phyloP scores from a whole-genome alignment of 2,329 filamentous ascomycete species.

The Nemania sp. region DNA sequence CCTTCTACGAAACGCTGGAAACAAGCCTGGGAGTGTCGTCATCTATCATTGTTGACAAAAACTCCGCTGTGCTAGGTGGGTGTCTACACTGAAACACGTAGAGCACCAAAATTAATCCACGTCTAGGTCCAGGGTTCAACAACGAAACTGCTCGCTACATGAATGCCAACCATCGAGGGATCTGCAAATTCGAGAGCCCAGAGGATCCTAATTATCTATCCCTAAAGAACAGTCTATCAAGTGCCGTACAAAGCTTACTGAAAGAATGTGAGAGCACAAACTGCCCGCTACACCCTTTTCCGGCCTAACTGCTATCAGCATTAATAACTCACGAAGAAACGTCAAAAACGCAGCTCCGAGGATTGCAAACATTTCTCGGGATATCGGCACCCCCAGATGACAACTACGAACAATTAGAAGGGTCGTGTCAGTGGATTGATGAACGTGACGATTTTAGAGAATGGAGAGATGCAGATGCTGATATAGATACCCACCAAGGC shows the following conservation, averaged over 20 bases:
- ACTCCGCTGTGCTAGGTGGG: too few species aligned
- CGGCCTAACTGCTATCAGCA: too few species aligned
- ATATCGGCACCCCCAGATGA: too few species aligned
- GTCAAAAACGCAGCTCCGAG: too few species aligned
- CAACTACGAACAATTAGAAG: slow-evolving; percentile 35
- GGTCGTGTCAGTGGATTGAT: slow-evolving; percentile 41
- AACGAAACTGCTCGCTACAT: slow-evolving; percentile 36
- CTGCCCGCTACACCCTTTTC: too few species aligned
- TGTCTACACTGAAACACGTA: too few species aligned
- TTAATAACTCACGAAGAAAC: too few species aligned
- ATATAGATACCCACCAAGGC: background rate
- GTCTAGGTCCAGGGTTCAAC: slow-evolving; percentile 18
- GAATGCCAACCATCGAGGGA: slow-evolving; percentile 39
- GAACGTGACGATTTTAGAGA: slow-evolving; percentile 34
- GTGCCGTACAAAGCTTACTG: slow-evolving; percentile 28
- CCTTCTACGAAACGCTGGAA: slow-evolving; percentile 43
- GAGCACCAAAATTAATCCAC: too few species aligned
- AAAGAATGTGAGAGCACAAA: too few species aligned
- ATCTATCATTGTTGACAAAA: too few species aligned
- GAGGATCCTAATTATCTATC: slow-evolving; percentile 37
- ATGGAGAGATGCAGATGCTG: slow-evolving; percentile 30
- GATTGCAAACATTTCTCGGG: too few species aligned
- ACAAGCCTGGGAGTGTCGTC: slow-evolving; percentile 28
- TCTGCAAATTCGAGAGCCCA: slow-evolving; percentile 41
- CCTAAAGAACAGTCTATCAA: slow-evolving; percentile 34